Evolutionary conservation across 1,284 basidiomycete species (phyloP).

Genomic region (Cerrena zonata): DNA sequence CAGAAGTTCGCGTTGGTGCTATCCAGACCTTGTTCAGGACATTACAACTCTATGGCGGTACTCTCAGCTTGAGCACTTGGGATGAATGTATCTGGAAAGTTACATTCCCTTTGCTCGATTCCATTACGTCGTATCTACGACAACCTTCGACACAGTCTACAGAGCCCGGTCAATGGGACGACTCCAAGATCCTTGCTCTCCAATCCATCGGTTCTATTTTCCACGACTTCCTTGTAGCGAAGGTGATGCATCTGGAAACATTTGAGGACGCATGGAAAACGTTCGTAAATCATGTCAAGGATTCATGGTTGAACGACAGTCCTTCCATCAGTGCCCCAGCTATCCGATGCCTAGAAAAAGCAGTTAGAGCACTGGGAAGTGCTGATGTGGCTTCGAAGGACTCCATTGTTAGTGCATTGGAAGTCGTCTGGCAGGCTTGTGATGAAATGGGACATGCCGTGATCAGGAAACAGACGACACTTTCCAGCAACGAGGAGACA

Average conservation of each 20-base stretch:
- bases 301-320: constrained; percentile 65
- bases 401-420: constrained; percentile 46
- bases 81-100: constrained; percentile 83
- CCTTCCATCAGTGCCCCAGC: constrained; percentile 73
- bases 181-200: constrained; percentile 82
- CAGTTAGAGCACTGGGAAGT: constrained; percentile 51
- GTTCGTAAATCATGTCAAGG: constrained; percentile 65
- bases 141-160: constrained; percentile 18
- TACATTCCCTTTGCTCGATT: constrained; percentile 81
- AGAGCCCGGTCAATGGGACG: constrained; percentile 59
- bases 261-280: constrained; percentile 69
- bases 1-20: constrained; percentile 87
- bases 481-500: constrained; percentile 4
- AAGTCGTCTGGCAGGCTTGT: constrained; percentile 68
- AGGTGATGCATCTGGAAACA: constrained; percentile 66
- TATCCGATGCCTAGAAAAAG: constrained; percentile 75
- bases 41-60: constrained; percentile 86
- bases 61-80: constrained; percentile 78
- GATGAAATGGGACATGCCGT: constrained; percentile 56
- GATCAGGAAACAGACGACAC: constrained; percentile 7
- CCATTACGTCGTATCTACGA: constrained; percentile 56
- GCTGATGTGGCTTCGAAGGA: constrained; percentile 36
- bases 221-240: constrained; percentile 68
- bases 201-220: constrained; percentile 82
- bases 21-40: constrained; percentile 94